Percentiles rank a stretch among this genome's conserved stretches.
These are phyloP conservation scores for Aspergillus wentii DNA, from an alignment of 495 filamentous ascomycete genomes.

Conservation along the genomic window DNA sequence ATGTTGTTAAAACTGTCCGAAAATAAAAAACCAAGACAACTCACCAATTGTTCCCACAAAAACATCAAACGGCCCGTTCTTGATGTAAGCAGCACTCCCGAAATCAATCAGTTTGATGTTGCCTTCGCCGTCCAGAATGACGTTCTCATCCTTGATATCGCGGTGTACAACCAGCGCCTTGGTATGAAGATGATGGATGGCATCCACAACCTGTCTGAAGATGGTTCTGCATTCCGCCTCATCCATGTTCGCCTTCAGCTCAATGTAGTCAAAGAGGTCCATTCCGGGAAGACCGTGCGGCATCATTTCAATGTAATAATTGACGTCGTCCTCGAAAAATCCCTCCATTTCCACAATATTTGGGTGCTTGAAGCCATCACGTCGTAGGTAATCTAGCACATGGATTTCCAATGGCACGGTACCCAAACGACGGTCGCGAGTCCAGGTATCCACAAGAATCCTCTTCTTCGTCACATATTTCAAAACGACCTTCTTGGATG, in stretches of 20 bases:
- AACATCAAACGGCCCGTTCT: slow-evolving; percentile 96
- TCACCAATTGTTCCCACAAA: slow-evolving; percentile 98
- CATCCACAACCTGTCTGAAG: slow-evolving; percentile 85
- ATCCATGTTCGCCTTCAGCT: slow-evolving; percentile 93
- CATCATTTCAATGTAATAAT: slow-evolving; percentile 99
- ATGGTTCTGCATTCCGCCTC: slow-evolving; percentile 91
- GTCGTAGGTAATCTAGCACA: slow-evolving; percentile 87
- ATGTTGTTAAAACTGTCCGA: background rate
- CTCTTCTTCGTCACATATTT: slow-evolving; percentile 98
- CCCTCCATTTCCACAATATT: slow-evolving; percentile 99
- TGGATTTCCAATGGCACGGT: slow-evolving; percentile 98
- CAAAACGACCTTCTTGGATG: slow-evolving; percentile 78
- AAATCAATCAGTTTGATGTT: slow-evolving; percentile 98
- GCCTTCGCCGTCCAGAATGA: slow-evolving; percentile 91
- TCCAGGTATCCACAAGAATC: slow-evolving; percentile 98
- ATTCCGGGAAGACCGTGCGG: slow-evolving; percentile 95
- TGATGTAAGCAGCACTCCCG: slow-evolving; percentile 96
- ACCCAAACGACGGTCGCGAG: slow-evolving; percentile 86
- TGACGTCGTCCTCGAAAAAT: slow-evolving; percentile 96
- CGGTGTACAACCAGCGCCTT: slow-evolving; percentile 91
- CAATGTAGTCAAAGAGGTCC: slow-evolving; percentile 99
- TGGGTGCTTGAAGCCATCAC: slow-evolving; percentile 81
- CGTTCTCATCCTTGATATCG: slow-evolving; percentile 98
- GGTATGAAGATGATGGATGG: slow-evolving; percentile 86
- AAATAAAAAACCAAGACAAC: slow-evolving; percentile 17